Conservation (phyloP, 345 rosid species). For the Citrus sinensis region DNA sequence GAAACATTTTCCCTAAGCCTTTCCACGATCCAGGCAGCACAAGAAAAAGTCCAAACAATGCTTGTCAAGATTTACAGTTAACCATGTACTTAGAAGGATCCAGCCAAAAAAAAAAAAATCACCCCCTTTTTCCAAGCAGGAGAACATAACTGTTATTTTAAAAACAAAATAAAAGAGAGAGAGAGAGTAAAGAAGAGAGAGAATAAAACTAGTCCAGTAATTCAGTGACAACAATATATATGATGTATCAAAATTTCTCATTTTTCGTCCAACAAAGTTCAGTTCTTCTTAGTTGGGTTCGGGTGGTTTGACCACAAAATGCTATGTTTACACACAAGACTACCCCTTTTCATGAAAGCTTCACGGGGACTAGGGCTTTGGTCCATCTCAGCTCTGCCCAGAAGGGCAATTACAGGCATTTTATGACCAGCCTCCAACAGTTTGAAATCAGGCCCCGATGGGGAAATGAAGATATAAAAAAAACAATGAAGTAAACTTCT, state of each 20-base stretch:
- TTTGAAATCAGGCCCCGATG: neutral
- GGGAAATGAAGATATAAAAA: neutral
- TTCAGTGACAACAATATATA: neutral
- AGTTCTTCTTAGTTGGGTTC: too few species aligned
- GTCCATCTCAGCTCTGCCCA: too few species aligned
- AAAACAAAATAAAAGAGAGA: too few species aligned
- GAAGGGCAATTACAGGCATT: too few species aligned
- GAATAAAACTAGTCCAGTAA: neutral
- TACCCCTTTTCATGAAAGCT: neutral
- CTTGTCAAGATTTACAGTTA: neutral
- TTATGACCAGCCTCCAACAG: too few species aligned
- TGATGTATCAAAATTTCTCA: neutral
- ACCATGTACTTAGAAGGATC: neutral
- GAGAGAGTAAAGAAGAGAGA: too few species aligned
- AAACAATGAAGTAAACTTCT: neutral
- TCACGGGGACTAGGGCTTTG: too few species aligned
- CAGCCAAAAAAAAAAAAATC: neutral
- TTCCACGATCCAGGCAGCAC: neutral
- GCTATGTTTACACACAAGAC: neutral
- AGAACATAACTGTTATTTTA: neutral
- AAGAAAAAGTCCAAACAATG: neutral
- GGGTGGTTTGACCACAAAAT: too few species aligned
- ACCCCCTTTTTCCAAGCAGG: neutral
- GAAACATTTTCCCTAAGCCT: neutral
- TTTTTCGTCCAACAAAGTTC: neutral